phyloP scores from a whole-genome alignment of 768 basidiomycete genomes.

The Lyophyllum shimeji region DNA sequence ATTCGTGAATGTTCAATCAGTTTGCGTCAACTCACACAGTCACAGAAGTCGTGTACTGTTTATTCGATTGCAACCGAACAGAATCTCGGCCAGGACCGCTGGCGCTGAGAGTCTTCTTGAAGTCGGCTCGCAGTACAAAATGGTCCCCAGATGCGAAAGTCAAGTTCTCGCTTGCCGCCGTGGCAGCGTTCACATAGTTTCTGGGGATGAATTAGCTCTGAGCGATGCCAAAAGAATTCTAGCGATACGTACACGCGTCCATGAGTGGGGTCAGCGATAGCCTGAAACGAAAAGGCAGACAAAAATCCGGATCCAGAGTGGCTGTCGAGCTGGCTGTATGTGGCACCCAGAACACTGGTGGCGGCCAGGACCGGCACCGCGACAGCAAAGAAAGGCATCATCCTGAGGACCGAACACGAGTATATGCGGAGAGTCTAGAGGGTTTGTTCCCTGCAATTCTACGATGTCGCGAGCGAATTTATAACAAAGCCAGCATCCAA shows the following conservation, averaged over 20 bases:
- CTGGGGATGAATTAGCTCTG: constrained; percentile 19
- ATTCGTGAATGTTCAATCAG: background rate
- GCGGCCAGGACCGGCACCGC: constrained; percentile 13
- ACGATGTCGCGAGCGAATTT: background rate
- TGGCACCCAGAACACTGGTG: constrained; percentile 35
- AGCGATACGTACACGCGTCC: constrained; percentile 54
- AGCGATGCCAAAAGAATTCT: background rate
- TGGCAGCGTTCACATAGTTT: constrained; percentile 45
- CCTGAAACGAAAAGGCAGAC: constrained; percentile 46
- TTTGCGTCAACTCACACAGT: constrained; percentile 48
- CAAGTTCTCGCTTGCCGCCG: constrained; percentile 53
- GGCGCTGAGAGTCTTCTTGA: constrained; percentile 42
- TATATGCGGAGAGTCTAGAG: background rate
- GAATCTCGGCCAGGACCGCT: constrained; percentile 58
- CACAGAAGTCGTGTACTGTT: constrained; percentile 51
- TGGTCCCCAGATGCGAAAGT: constrained; percentile 52
- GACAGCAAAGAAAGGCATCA: background rate
- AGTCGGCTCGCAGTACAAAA: constrained; percentile 59
- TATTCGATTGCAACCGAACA: constrained; percentile 54
- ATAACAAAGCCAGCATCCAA: background rate
- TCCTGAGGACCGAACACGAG: background rate
- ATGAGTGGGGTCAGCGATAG: constrained; percentile 60
- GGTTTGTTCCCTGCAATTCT: background rate
- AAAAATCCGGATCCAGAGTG: constrained; percentile 48
- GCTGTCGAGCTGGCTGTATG: constrained; percentile 46